These are phyloP conservation scores for Paramarasmius palmivorus DNA, from an alignment of 1,284 basidiomycete genomes.

Conservation along the genomic window DNA sequence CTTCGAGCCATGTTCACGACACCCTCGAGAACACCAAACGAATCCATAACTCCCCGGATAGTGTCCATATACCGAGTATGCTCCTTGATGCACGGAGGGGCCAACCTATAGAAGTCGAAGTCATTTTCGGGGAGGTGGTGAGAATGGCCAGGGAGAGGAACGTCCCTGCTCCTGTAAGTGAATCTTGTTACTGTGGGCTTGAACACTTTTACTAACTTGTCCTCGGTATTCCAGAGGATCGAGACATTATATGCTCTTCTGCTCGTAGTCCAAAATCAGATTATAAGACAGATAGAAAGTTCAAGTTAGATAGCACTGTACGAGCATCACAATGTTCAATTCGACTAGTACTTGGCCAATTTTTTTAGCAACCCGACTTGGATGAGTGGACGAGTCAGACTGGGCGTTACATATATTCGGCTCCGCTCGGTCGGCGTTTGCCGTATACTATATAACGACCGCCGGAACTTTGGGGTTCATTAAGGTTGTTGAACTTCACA, in stretches of 20 bases:
- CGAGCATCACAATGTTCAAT: too few relatives aligned
- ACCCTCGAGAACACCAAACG: constrained; percentile 30
- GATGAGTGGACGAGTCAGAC: too few relatives aligned
- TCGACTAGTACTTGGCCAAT: too few relatives aligned
- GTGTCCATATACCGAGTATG: constrained; percentile 25
- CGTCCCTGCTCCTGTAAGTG: constrained; percentile 19
- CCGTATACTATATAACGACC: neutral
- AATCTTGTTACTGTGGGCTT: neutral
- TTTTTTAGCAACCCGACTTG: too few relatives aligned
- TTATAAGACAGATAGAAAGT: constrained; percentile 21
- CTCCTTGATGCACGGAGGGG: constrained; percentile 35
- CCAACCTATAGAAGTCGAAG: constrained; percentile 45
- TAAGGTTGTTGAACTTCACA: constrained; percentile 2
- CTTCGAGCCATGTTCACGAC: constrained; percentile 26
- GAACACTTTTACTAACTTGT: neutral
- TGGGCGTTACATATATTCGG: neutral
- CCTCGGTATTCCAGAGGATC: constrained; percentile 31
- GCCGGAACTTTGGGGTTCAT: neutral
- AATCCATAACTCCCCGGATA: constrained; percentile 29
- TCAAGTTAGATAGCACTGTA: neutral
- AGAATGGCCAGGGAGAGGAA: constrained; percentile 34
- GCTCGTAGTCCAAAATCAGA: constrained; percentile 37
- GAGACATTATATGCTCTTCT: constrained; percentile 39
- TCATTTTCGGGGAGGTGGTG: constrained; percentile 41
- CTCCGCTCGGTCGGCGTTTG: neutral